These are phyloP conservation scores for Russula vinacea DNA, from an alignment of 768 basidiomycete species.

Conservation along the genomic window DNA sequence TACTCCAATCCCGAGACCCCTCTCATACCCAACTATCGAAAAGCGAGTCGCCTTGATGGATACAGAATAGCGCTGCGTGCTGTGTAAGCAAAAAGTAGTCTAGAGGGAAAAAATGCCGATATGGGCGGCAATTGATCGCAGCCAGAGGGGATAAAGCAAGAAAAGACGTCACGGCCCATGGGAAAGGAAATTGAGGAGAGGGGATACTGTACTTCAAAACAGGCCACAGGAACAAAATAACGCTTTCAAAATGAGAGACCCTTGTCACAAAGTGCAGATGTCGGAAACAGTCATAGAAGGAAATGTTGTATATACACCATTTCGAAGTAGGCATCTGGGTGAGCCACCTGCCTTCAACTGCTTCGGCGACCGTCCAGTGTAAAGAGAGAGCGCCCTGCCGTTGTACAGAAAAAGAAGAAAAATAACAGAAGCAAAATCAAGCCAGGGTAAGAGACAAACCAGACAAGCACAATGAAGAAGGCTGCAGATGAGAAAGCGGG, in stretches of 20 bases:
- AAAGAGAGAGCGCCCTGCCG: slow-evolving; percentile 2
- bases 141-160: neutral
- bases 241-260: neutral
- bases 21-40: neutral
- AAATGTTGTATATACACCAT: slow-evolving; percentile 10
- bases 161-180: neutral
- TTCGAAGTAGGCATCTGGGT: neutral
- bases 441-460: slow-evolving; percentile 6
- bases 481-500: neutral
- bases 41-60: neutral
- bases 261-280: slow-evolving; percentile 5
- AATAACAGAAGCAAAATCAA: slow-evolving; percentile 13
- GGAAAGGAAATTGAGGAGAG: neutral
- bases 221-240: neutral
- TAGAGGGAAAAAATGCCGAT: neutral
- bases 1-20: neutral
- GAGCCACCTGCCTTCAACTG: neutral
- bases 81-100: neutral
- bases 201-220: neutral
- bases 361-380: slow-evolving; percentile 1
- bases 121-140: slow-evolving; percentile 28
- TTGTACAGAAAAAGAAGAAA: slow-evolving; percentile 13
- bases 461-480: slow-evolving; percentile 4
- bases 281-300: neutral
- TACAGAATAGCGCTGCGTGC: neutral